phyloP scores from a whole-genome alignment of 257 asterid genomes.

The Capsicum rhomboideum region DNA sequence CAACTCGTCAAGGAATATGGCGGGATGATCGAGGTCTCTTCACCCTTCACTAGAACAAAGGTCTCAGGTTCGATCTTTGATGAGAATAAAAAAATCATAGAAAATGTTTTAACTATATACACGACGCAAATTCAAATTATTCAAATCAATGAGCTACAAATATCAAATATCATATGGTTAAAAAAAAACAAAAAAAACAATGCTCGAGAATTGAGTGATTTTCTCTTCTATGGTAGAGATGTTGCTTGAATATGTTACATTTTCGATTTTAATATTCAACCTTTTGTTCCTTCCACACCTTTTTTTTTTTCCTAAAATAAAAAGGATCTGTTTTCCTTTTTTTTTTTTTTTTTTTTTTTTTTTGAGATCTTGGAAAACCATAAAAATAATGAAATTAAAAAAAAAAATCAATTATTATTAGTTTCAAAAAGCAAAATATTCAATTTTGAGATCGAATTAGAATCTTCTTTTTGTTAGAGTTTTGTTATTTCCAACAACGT shows the following conservation, averaged over 20 bases:
- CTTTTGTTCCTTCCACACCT: no score
- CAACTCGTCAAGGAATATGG: not conserved
- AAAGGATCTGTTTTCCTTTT: no score
- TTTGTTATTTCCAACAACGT: not conserved
- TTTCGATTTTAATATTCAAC: no score
- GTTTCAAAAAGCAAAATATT: no score
- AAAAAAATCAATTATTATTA: no score
- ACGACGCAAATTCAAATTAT: not conserved
- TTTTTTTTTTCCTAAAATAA: no score
- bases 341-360: no score
- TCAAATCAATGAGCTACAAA: not conserved
- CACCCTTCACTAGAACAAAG: not conserved
- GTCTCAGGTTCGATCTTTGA: not conserved
- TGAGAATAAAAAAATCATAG: not conserved
- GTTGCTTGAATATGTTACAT: no score
- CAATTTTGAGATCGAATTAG: no score
- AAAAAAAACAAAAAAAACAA: not conserved
- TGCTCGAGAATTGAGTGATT: not conserved
- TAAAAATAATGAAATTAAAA: no score
- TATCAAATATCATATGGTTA: not conserved
- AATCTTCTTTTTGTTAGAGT: not conserved
- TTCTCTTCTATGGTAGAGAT: no score
- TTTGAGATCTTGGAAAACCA: no score
- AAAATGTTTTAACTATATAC: not conserved
- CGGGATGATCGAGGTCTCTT: not conserved